A percentile compares a stretch with the other conserved stretches of the same genome.
phyloP scores from a whole-genome alignment of 169 alveolate species.

The Amoebophrya sp. region DNA sequence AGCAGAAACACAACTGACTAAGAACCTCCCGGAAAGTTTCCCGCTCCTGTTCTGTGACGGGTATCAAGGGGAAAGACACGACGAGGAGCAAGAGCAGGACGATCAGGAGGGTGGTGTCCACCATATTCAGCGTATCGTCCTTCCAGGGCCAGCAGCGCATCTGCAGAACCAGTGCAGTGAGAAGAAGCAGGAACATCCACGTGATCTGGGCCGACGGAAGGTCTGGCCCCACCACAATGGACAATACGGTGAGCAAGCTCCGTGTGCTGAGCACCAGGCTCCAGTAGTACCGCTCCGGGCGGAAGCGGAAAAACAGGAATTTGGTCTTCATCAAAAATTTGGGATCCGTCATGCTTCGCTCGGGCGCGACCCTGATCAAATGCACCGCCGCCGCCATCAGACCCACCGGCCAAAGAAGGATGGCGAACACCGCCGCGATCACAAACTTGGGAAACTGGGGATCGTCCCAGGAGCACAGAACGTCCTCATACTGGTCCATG shows the following conservation, averaged over 20 bases:
- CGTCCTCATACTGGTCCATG: background rate
- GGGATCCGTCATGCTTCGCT: background rate
- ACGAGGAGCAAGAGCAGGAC: background rate
- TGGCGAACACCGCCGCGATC: background rate
- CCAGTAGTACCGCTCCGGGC: constrained; percentile 26
- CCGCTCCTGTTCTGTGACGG: background rate
- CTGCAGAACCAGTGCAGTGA: background rate
- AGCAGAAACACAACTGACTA: background rate
- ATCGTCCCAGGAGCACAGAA: background rate
- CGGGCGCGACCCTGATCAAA: background rate
- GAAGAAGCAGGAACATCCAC: background rate
- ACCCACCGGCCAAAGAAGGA: background rate
- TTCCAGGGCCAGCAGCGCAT: background rate
- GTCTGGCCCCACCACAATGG: background rate
- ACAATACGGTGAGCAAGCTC: background rate
- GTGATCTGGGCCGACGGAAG: background rate
- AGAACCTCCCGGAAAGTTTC: background rate
- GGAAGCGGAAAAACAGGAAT: background rate
- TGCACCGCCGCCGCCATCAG: background rate
- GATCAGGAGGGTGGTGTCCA: background rate
- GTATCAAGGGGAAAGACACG: background rate
- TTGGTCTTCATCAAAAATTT: background rate
- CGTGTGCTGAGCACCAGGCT: background rate
- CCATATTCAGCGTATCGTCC: background rate
- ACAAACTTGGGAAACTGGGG: background rate